Conservation (phyloP, 495 filamentous ascomycete genomes). For the Neurospora sp. region DNA sequence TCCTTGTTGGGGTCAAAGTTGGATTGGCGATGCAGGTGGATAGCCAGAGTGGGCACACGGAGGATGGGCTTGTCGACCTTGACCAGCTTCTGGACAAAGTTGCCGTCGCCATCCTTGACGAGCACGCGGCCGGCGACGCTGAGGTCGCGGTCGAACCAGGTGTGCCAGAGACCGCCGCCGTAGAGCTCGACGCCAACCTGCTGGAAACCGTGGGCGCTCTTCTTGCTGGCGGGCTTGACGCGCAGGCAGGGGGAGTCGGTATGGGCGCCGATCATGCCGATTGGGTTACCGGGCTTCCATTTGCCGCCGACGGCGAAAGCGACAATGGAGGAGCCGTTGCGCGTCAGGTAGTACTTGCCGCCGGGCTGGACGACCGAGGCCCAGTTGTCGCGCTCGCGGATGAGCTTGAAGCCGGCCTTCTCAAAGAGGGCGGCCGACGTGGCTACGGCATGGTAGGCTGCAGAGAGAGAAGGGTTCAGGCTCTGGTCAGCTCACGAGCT, state of each 20-base stretch:
- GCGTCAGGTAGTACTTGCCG: slow-evolving; percentile 92
- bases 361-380: slow-evolving; percentile 66
- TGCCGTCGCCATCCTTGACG: slow-evolving; percentile 62
- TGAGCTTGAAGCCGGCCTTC: slow-evolving; percentile 73
- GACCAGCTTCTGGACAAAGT: slow-evolving; percentile 73
- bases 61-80: slow-evolving; percentile 87
- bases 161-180: slow-evolving; percentile 76
- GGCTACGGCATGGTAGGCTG: slow-evolving; percentile 90
- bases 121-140: slow-evolving; percentile 83
- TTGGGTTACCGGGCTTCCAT: slow-evolving; percentile 90
- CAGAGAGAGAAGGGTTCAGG: background rate
- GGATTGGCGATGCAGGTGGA: slow-evolving; percentile 80
- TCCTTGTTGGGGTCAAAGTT: slow-evolving; percentile 93
- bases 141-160: slow-evolving; percentile 93
- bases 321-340: slow-evolving; percentile 87
- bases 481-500: background rate
- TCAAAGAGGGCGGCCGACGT: slow-evolving; percentile 63
- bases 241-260: slow-evolving; percentile 89
- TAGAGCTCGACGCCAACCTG: slow-evolving; percentile 97
- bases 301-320: slow-evolving; percentile 88
- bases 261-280: slow-evolving; percentile 93
- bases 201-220: slow-evolving; percentile 70
- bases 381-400: slow-evolving; percentile 92
- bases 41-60: slow-evolving; percentile 82
- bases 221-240: slow-evolving; percentile 90